Percentiles rank a stretch among this genome's conserved stretches.
Evolutionary conservation across 495 filamentous ascomycete genomes (phyloP).

Genomic region (Baudoinia panamericana): DNA sequence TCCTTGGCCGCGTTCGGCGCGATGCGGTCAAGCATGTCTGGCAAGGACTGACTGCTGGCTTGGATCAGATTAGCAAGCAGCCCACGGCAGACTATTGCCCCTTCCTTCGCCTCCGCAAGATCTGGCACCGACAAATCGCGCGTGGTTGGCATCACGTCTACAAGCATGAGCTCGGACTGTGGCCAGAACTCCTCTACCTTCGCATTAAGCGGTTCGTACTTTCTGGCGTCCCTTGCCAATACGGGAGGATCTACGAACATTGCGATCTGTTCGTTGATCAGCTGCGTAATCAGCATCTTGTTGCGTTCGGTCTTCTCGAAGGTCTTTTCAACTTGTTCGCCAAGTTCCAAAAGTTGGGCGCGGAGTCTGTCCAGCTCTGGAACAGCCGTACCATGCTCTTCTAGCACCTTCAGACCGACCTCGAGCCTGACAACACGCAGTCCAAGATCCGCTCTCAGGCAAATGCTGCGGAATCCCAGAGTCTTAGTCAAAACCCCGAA

Average conservation of each 20-base stretch:
- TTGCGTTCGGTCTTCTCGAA: too few relatives aligned
- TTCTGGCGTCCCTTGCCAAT: conserved; percentile 6
- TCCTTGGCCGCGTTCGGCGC: conserved; percentile 27
- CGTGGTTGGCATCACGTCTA: conserved; percentile 21
- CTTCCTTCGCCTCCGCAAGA: conserved; percentile 3
- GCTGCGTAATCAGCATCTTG: neutral
- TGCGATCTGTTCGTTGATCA: conserved; percentile 9
- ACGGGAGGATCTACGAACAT: conserved; percentile 4
- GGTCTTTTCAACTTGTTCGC: neutral
- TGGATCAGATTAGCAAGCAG: conserved; percentile 18
- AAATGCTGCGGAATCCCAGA: too few relatives aligned
- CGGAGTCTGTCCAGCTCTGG: neutral
- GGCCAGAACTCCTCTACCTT: conserved; percentile 10
- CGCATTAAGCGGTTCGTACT: conserved; percentile 14
- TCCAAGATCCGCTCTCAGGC: neutral
- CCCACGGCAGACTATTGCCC: neutral
- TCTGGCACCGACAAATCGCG: conserved; percentile 7
- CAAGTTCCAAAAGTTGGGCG: conserved; percentile 1
- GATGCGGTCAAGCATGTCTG: conserved; percentile 19
- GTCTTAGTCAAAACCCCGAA: too few relatives aligned
- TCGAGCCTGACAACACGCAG: conserved; percentile 9
- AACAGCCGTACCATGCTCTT: neutral
- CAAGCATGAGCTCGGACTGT: conserved; percentile 10
- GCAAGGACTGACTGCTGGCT: neutral
- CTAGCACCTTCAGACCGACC: conserved; percentile 1